Percentiles rank a stretch among this genome's conserved stretches.
Evolutionary conservation across 441 rosid species (phyloP).

Genomic region (Gossypium gossypioides): DNA sequence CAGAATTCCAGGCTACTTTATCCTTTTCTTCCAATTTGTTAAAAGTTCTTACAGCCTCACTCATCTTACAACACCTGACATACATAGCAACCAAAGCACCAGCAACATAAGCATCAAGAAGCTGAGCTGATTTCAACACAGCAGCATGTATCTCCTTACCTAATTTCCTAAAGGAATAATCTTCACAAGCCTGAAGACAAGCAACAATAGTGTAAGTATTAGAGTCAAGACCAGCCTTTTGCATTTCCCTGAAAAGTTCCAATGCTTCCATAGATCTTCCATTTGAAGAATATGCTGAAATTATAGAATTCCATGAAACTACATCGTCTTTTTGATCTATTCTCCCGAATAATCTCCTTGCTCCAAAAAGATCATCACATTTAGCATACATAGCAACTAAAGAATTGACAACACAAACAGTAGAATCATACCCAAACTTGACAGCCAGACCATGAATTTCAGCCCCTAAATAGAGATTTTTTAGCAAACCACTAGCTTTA

Average conservation of each 20-base stretch:
- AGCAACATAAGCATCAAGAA: constrained; percentile 32
- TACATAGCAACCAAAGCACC: constrained; percentile 78
- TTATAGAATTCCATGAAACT: constrained; percentile 73
- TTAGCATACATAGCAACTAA: constrained; percentile 76
- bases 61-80: constrained; percentile 43
- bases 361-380: constrained; percentile 46
- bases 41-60: constrained; percentile 32
- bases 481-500: constrained; percentile 49
- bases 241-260: constrained; percentile 54
- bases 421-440: constrained; percentile 37
- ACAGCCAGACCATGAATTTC: constrained; percentile 56
- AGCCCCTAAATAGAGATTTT: constrained; percentile 35
- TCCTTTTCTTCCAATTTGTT: constrained; percentile 42
- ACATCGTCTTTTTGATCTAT: constrained; percentile 39
- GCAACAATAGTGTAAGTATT: constrained; percentile 54
- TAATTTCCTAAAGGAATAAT: constrained; percentile 31
- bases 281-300: constrained; percentile 48
- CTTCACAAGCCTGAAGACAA: constrained; percentile 62
- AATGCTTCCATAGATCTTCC: constrained; percentile 48
- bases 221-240: constrained; percentile 29
- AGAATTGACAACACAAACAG: constrained; percentile 48
- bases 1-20: constrained; percentile 57
- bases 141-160: constrained; percentile 71
- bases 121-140: constrained; percentile 39
- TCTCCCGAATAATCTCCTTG: constrained; percentile 50